Evolutionary conservation across 2,329 filamentous ascomycete genomes (phyloP).

Genomic region (Neofusicoccum sp.): DNA sequence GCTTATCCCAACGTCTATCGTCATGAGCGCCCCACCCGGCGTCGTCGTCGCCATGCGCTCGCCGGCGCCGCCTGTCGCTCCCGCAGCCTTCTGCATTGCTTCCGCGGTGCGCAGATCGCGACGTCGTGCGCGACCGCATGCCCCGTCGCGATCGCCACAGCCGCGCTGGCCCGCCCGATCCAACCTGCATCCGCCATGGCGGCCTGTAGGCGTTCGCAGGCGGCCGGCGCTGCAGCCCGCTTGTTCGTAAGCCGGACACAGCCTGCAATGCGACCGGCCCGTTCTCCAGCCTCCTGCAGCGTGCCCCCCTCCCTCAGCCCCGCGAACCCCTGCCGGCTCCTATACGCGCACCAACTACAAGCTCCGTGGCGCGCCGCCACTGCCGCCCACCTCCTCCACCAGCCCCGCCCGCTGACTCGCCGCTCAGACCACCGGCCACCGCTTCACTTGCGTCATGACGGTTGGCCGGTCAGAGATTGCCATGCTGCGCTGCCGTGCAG

Average conservation of each 20-base stretch:
- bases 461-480: background rate
- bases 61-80: background rate
- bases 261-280: background rate
- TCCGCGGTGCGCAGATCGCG: constrained; percentile 3
- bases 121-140: background rate
- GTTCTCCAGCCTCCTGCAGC: background rate
- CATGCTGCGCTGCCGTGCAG: background rate
- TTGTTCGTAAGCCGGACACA: background rate
- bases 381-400: constrained; percentile 9
- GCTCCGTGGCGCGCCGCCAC: constrained; percentile 18
- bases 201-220: background rate
- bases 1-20: constrained; percentile 13
- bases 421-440: constrained; percentile 18
- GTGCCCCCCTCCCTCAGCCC: background rate
- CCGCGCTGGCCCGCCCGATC: background rate
- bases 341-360: constrained; percentile 10
- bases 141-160: constrained; percentile 5
- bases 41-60: background rate
- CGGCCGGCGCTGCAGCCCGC: background rate
- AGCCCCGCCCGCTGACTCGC: constrained; percentile 15
- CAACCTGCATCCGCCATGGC: background rate
- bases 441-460: constrained; percentile 5
- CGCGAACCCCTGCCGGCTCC: background rate
- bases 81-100: background rate
- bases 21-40: background rate